A percentile compares a stretch with the other conserved stretches of the same genome.
Evolutionary conservation across 2,329 filamentous ascomycete genomes (phyloP).

Genomic region (Pseudocercospora fuligena): DNA sequence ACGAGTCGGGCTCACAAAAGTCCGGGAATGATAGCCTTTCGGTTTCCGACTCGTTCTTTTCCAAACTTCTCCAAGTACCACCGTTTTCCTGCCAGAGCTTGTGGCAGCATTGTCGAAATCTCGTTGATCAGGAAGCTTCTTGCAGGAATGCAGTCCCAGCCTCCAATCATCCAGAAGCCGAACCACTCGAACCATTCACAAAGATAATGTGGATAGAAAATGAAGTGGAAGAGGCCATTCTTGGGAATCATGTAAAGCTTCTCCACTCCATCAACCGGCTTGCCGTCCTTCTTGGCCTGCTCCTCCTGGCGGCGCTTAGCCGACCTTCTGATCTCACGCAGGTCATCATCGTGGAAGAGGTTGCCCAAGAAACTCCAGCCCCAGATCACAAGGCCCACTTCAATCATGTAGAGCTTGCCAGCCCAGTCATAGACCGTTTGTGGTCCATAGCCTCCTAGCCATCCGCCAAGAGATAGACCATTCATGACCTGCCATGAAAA

Average conservation of each 20-base stretch:
- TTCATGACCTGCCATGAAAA: conserved; percentile 80
- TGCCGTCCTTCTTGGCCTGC: conserved; percentile 51
- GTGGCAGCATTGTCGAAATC: conserved; percentile 84
- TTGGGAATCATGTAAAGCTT: conserved; percentile 89
- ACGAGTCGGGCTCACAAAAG: conserved; percentile 47
- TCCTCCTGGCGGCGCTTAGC: conserved; percentile 65
- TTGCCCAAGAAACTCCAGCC: conserved; percentile 77
- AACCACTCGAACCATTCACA: conserved; percentile 96
- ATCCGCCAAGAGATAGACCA: conserved; percentile 75
- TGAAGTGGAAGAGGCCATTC: conserved; percentile 78
- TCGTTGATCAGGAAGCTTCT: conserved; percentile 85
- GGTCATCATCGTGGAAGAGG: conserved; percentile 85
- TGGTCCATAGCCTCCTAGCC: conserved; percentile 80
- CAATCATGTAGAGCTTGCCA: conserved; percentile 51
- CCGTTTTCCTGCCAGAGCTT: conserved; percentile 76
- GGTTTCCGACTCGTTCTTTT: conserved; percentile 73
- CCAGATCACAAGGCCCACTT: conserved; percentile 75
- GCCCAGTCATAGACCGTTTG: conserved; percentile 61
- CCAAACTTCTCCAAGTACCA: conserved; percentile 94
- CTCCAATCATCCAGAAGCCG: conserved; percentile 80
- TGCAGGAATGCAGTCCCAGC: conserved; percentile 71
- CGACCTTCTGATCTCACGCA: conserved; percentile 81
- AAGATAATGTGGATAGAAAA: conserved; percentile 93
- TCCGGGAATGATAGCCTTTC: conserved; percentile 74
- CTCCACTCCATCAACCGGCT: conserved; percentile 60